These are phyloP conservation scores for Allium cepa DNA, from an alignment of 106 monocot genomes.

Conservation along the genomic window DNA sequence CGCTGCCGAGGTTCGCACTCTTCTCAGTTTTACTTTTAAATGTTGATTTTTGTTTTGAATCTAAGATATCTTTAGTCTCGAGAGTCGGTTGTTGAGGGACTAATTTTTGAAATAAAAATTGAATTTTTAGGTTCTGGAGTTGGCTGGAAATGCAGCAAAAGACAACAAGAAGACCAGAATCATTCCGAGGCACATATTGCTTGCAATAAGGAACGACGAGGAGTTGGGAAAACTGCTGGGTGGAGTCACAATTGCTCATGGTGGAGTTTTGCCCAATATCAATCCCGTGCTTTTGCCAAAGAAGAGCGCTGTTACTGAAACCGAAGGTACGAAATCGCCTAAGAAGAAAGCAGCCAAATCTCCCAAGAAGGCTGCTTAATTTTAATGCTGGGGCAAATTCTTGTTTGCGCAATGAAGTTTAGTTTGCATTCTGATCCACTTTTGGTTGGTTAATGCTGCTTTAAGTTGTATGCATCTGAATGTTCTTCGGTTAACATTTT, in stretches of 20 bases:
- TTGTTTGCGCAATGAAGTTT: background rate
- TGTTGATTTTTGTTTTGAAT: background rate
- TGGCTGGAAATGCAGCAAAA: too few species aligned
- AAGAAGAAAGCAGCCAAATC: background rate
- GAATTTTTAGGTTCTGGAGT: background rate
- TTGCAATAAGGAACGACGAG: too few species aligned
- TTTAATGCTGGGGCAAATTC: background rate
- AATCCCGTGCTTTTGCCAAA: constrained; percentile 5
- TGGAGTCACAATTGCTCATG: too few species aligned
- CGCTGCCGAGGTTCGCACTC: constrained; percentile 27
- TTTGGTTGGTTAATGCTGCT: too few species aligned
- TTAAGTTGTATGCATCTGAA: too few species aligned
- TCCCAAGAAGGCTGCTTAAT: constrained; percentile 1
- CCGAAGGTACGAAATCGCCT: background rate
- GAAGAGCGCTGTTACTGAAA: background rate
- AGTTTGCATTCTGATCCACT: too few species aligned
- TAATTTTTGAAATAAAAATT: too few species aligned
- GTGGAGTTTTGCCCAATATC: background rate
- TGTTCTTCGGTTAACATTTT: too few species aligned
- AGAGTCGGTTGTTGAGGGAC: background rate
- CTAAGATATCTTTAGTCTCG: background rate
- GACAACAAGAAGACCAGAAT: too few species aligned
- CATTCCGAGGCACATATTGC: too few species aligned
- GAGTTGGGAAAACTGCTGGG: too few species aligned
- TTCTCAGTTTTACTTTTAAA: too few species aligned